Evolutionary conservation across 495 filamentous ascomycete species (phyloP), one percentile per base, ranked within the genome.

Genomic region (Penicillium bovifimosum): DNA sequence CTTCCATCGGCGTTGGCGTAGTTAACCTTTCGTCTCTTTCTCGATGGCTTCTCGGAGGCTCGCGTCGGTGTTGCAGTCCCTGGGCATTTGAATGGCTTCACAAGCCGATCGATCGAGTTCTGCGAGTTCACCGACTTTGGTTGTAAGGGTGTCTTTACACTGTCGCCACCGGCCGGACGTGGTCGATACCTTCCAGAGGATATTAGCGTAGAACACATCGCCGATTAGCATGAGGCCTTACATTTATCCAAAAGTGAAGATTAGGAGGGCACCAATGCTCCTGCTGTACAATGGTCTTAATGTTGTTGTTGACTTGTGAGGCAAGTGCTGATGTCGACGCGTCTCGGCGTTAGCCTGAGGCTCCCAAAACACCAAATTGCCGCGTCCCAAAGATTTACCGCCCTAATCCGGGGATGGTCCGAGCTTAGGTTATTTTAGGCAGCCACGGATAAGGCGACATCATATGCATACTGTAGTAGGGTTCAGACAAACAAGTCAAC

Each of bases 21-120:
- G 61, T 89, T 89, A 42, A 99, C 81, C 75, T 89, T 97, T 49
- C 90, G 79, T 57, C 84, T 77, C 68, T 99, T 99, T 33, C 93
- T 79, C 11, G 84, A 74, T 2, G 95, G 95, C 35, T 95, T 87
- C 8, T 88, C 87, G 1, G 86, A 87, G n/a, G 78, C 71, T 28
- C 88, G 80, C 24, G 78, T 82, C 0, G 81, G 74, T 0, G 79
- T 86, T 6, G 89, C 87, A 8, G 86, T 84, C 24, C 91, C 89
- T 11, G 93, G 93, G 55, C 92, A 96, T 80, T 86, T 93, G 73
- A 99, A 99, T 3, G 93, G 93, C 58, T 83, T 89, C 42, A 81
- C 72, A 3, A 98, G 81, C 36, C 84, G 81, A 48, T 95, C 88
- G 45, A 83, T 68, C 2, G 82, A 78, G 32, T 80, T 77, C 31